These are phyloP conservation scores for Aspergillus transmontanensis DNA, from an alignment of 2,329 filamentous ascomycete genomes.

Conservation along the genomic window DNA sequence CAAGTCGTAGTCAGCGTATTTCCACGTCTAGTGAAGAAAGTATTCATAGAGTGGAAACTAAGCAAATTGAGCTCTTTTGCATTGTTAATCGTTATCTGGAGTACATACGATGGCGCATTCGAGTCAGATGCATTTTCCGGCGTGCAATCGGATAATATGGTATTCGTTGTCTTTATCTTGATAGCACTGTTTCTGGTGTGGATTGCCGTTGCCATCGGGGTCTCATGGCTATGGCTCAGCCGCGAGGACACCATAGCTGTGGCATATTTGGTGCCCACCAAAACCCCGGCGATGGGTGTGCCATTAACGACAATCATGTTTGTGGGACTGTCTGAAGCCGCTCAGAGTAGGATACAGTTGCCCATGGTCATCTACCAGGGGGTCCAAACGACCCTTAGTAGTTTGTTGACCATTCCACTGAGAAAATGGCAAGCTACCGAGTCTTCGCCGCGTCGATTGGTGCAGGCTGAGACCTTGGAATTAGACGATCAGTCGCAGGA, in stretches of 20 bases:
- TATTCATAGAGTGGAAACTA: constrained; percentile 50
- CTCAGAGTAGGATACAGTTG: constrained; percentile 63
- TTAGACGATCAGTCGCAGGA: not conserved
- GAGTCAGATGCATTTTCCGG: constrained; percentile 57
- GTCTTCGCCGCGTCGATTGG: not conserved
- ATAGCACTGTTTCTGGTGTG: constrained; percentile 63
- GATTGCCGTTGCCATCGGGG: constrained; percentile 58
- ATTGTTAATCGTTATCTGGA: constrained; percentile 53
- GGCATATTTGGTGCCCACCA: constrained; percentile 68
- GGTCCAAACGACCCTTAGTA: constrained; percentile 47
- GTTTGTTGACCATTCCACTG: constrained; percentile 46
- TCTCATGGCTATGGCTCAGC: constrained; percentile 51
- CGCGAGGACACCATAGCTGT: constrained; percentile 64
- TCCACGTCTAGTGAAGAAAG: constrained; percentile 50
- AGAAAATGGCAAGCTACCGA: constrained; percentile 34
- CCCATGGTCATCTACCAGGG: constrained; percentile 62
- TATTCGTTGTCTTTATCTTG: constrained; percentile 68
- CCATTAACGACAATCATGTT: constrained; percentile 66
- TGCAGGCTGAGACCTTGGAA: not conserved
- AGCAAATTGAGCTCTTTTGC: constrained; percentile 36
- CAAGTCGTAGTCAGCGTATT: constrained; percentile 57
- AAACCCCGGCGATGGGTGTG: constrained; percentile 67
- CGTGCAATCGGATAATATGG: constrained; percentile 11
- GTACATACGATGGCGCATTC: constrained; percentile 68
- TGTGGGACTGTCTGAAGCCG: constrained; percentile 55